These are phyloP conservation scores for Orobanche coerulescens DNA, from an alignment of 257 asterid genomes.

Conservation along the genomic window DNA sequence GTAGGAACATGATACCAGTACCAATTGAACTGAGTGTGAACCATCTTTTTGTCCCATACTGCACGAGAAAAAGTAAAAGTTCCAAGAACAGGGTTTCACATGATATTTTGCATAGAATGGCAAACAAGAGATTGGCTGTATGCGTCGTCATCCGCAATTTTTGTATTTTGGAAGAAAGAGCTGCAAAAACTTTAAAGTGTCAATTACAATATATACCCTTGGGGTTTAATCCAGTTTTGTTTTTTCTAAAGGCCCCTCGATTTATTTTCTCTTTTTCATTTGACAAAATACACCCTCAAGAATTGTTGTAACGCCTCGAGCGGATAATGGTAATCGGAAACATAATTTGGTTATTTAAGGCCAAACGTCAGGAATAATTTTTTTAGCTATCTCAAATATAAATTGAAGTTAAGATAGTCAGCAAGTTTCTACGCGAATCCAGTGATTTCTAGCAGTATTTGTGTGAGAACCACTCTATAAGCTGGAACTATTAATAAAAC, in stretches of 20 bases:
- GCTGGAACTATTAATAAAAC: neutral
- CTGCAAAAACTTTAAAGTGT: neutral
- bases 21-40: constrained; percentile 94
- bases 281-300: neutral
- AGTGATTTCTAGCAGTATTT: neutral
- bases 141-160: neutral
- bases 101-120: neutral
- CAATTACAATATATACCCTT: neutral
- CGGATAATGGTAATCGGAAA: too few species aligned
- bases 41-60: constrained; percentile 99
- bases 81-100: constrained; percentile 16
- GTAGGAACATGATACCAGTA: constrained; percentile 96
- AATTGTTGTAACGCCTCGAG: neutral
- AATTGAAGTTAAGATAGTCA: neutral
- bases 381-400: neutral
- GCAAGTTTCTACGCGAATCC: neutral
- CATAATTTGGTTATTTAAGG: too few species aligned
- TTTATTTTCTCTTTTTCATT: neutral
- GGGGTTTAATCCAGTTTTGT: neutral
- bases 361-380: neutral
- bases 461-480: neutral
- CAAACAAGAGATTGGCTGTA: neutral
- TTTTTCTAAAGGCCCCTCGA: neutral
- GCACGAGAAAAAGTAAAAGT: constrained; percentile 12
- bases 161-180: neutral